Percentiles rank a stretch among this genome's conserved stretches.
Evolutionary conservation across 1,284 basidiomycete species (phyloP).

Genomic region (Thelephora terrestris): DNA sequence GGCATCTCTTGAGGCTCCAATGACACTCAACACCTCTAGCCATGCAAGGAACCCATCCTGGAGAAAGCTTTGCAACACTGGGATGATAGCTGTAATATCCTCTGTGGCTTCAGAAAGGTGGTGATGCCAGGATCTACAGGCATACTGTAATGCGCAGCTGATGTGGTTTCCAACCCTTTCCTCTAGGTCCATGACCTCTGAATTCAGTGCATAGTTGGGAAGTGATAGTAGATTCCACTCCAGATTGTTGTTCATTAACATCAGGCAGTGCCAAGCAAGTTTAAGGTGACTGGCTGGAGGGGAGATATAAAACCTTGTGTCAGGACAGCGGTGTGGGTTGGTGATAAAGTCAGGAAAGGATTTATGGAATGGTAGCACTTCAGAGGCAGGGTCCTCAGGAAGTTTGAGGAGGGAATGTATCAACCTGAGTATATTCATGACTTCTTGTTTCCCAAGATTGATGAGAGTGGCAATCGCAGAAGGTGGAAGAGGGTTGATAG

Average conservation of each 20-base stretch:
- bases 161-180: neutral
- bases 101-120: neutral
- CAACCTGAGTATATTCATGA: too few species aligned
- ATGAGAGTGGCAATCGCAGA: too few species aligned
- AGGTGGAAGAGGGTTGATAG: too few species aligned
- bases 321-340: neutral
- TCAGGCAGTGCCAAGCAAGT: neutral
- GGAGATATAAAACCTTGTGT: neutral
- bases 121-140: neutral
- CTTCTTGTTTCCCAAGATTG: too few species aligned
- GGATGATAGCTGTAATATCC: neutral
- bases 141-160: neutral
- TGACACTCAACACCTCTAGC: neutral
- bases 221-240: neutral
- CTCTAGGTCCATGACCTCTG: neutral
- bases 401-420: too few species aligned
- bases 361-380: neutral
- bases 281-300: neutral
- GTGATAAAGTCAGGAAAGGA: neutral
- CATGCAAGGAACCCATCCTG: neutral
- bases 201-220: neutral
- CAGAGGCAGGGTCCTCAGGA: neutral
- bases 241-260: neutral
- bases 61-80: neutral
- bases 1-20: neutral